Conservation (phyloP, 2,329 filamentous ascomycete genomes). For the Trichophyton benhamiae region DNA sequence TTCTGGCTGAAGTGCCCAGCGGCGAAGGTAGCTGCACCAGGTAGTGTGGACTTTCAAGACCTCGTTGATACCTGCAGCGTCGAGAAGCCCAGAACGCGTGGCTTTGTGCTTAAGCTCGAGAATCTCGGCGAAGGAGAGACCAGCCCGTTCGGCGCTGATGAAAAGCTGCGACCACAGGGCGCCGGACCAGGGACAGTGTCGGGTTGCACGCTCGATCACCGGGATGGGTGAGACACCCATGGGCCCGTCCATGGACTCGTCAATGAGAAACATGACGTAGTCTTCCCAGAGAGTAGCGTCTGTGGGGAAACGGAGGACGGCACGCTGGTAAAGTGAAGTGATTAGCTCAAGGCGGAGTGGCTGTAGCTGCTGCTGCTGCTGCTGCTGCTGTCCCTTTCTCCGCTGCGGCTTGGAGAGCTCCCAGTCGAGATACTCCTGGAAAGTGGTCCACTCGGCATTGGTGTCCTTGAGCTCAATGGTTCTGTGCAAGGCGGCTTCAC, state of each 20-base stretch:
- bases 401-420: slow-evolving; percentile 45
- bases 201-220: slow-evolving; percentile 66
- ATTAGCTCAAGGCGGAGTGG: slow-evolving; percentile 40
- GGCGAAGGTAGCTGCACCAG: slow-evolving; percentile 89
- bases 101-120: slow-evolving; percentile 86
- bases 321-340: slow-evolving; percentile 62
- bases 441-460: slow-evolving; percentile 41
- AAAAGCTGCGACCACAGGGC: slow-evolving; percentile 83
- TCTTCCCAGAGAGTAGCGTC: slow-evolving; percentile 73
- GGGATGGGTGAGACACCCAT: slow-evolving; percentile 46
- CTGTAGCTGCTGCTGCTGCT: no score
- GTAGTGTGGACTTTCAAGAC: slow-evolving; percentile 83
- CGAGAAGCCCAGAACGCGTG: slow-evolving; percentile 71
- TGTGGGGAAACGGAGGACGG: slow-evolving; percentile 58
- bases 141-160: slow-evolving; percentile 67
- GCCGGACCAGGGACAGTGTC: slow-evolving; percentile 89
- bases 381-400: slow-evolving; percentile 34
- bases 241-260: slow-evolving; percentile 38
- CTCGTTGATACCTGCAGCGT: slow-evolving; percentile 74
- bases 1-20: slow-evolving; percentile 63
- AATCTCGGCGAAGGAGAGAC: slow-evolving; percentile 64
- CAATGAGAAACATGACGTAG: slow-evolving; percentile 60
- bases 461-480: slow-evolving; percentile 42
- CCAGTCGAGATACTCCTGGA: slow-evolving; percentile 68
- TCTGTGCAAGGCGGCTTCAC: slow-evolving; percentile 43